These are phyloP conservation scores for Colletotrichum sp. DNA, from an alignment of 2,329 filamentous ascomycete species.

Conservation along the genomic window DNA sequence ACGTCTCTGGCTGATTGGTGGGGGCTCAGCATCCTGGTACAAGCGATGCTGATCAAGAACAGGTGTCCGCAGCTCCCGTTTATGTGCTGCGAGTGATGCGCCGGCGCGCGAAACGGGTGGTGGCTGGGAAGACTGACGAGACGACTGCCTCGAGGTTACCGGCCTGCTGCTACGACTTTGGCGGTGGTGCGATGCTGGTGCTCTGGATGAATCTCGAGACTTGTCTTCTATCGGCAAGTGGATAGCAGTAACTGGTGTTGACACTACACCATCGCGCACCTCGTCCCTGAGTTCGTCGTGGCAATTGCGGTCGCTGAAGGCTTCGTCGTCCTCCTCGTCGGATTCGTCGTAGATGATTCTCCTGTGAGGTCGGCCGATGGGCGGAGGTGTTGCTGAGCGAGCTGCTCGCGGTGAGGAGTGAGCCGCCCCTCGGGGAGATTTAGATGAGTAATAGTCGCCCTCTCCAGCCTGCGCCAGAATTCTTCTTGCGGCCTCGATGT, in stretches of 20 bases:
- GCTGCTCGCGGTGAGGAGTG: not conserved
- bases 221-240: not conserved
- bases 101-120: not conserved
- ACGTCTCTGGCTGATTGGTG: constrained; percentile 7
- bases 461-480: constrained; percentile 4
- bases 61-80: constrained; percentile 2
- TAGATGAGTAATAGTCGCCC: not conserved
- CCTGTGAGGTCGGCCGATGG: not conserved
- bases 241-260: not conserved
- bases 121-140: not conserved
- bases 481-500: constrained; percentile 7
- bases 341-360: constrained; percentile 4
- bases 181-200: not conserved
- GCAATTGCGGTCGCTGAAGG: not conserved
- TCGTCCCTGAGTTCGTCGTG: not conserved
- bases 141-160: not conserved
- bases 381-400: constrained; percentile 14
- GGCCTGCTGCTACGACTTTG: not conserved
- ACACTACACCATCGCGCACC: not conserved
- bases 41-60: constrained; percentile 1
- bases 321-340: constrained; percentile 6
- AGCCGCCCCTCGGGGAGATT: not conserved
- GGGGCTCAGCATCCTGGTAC: constrained; percentile 13
- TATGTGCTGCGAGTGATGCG: not conserved
- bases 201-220: not conserved